Evolutionary conservation across 1,284 basidiomycete species (phyloP), one percentile per base, ranked within the genome.

Genomic region (Malassezia globosa): DNA sequence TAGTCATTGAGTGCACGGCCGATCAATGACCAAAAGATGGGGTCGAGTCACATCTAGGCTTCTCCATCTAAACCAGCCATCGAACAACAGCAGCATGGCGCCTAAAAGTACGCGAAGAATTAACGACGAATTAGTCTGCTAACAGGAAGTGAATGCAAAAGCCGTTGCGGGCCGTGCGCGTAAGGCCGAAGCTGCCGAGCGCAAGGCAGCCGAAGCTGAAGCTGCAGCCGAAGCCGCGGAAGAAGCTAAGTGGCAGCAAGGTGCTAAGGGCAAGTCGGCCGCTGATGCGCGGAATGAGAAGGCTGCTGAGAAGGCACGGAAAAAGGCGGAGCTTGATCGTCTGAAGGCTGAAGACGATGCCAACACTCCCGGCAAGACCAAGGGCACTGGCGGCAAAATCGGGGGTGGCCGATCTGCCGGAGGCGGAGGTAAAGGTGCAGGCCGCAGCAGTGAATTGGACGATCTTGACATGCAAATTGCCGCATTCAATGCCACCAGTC

Each of bases 151-250:
- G 35, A 60, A 58, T 31, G 22, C 56, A 31, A 61, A 61, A 33
- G 56, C 57, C 2, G 56, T 48, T n/a, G 47, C 60, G 2, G 67
- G 67, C 11, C 55, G 58, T 40, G 84, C 88, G 1, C 87, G 87
- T 73, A 95, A 95, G 75, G 86, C 87, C 5, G 89, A 92, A 70
- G 90, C 88, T 72, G 87, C 88, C 72, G 78, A 81, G 77, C 84
- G 84, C 72, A 77, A 80, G 58, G 79, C 77, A 8, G 76, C 75
- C 3, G 80, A 76, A 0, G 76, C 76, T 5, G 76, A 75, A 7
- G 82, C 80, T 5, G 80, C 78, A 73, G 84, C 82, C 38, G 76
- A 76, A 50, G 72, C 71, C 7, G 73, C 82, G 63, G 89, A 90
- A 64, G 82, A 82, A 1, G 80, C 79, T 0, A 78, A 80, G 57